These are phyloP conservation scores for Acacia pycnantha DNA, from an alignment of 331 rosid genomes.

Conservation along the genomic window DNA sequence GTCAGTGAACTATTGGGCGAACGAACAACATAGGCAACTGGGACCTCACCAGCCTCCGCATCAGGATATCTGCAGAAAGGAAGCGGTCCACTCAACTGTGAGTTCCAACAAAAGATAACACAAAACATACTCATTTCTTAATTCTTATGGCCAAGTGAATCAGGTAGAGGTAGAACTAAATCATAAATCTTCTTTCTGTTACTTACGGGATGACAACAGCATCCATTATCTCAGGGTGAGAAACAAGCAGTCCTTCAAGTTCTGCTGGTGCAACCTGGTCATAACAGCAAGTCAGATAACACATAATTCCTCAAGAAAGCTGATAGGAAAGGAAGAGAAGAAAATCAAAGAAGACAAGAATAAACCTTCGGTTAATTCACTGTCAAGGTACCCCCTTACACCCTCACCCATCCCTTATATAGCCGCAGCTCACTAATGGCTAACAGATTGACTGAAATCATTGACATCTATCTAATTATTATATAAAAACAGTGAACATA, in stretches of 20 bases:
- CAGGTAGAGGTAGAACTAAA: background rate
- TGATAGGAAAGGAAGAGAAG: background rate
- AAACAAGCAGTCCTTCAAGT: conserved; percentile 78
- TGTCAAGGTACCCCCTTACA: background rate
- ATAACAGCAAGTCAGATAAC: background rate
- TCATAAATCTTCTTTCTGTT: background rate
- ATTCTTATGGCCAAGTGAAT: background rate
- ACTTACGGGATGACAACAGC: conserved; percentile 90
- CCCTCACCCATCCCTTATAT: background rate
- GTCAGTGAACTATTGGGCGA: conserved; percentile 60
- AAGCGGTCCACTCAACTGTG: conserved; percentile 4
- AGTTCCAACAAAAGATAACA: background rate
- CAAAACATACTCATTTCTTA: background rate
- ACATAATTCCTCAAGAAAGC: conserved; percentile 6
- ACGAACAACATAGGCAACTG: conserved; percentile 54
- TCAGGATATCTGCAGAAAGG: conserved; percentile 60
- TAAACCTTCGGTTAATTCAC: background rate
- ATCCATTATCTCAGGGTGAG: conserved; percentile 83
- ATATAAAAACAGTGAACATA: no score
- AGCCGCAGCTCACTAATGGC: background rate
- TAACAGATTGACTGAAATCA: background rate
- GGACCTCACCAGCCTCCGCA: conserved; percentile 85
- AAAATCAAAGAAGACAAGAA: background rate
- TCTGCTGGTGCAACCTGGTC: conserved; percentile 89
- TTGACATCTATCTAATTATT: no score